Evolutionary conservation across 2,329 filamentous ascomycete genomes (phyloP).

Genomic region (Cercospora janseana): DNA sequence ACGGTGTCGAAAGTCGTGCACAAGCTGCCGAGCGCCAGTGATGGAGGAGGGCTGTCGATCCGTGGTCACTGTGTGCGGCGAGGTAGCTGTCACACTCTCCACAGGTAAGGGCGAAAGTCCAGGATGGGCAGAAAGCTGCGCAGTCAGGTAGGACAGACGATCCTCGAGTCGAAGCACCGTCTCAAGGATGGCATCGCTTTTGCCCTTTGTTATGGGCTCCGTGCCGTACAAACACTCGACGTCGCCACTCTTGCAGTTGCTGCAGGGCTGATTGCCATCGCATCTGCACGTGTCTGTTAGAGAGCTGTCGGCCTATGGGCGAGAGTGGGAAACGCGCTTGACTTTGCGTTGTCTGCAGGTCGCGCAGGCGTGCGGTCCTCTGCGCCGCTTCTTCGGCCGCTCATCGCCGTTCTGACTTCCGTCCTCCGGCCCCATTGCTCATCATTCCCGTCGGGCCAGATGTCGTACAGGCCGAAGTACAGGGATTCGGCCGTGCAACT

Average conservation of each 20-base stretch:
- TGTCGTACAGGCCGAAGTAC: neutral
- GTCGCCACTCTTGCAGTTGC: constrained; percentile 9
- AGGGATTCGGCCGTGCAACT: neutral
- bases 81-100: neutral
- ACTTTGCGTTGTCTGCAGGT: constrained; percentile 17
- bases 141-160: constrained; percentile 12
- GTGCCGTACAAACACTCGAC: constrained; percentile 17
- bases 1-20: constrained; percentile 12
- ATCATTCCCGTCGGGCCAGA: neutral
- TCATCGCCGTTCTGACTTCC: constrained; percentile 11
- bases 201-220: constrained; percentile 17
- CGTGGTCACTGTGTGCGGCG: constrained; percentile 10
- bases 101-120: neutral
- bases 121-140: neutral
- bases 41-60: constrained; percentile 14
- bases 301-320: neutral
- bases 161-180: constrained; percentile 15
- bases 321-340: constrained; percentile 1
- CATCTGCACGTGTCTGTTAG: constrained; percentile 1
- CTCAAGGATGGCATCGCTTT: constrained; percentile 20
- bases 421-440: constrained; percentile 1
- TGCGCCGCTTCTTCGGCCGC: constrained; percentile 16
- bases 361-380: constrained; percentile 17
- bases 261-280: constrained; percentile 18
- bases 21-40: constrained; percentile 16